A percentile compares a stretch with the other conserved stretches of the same genome.
phyloP scores from a whole-genome alignment of 192 early-diverging fungal species.

The Entomortierella parvispora region DNA sequence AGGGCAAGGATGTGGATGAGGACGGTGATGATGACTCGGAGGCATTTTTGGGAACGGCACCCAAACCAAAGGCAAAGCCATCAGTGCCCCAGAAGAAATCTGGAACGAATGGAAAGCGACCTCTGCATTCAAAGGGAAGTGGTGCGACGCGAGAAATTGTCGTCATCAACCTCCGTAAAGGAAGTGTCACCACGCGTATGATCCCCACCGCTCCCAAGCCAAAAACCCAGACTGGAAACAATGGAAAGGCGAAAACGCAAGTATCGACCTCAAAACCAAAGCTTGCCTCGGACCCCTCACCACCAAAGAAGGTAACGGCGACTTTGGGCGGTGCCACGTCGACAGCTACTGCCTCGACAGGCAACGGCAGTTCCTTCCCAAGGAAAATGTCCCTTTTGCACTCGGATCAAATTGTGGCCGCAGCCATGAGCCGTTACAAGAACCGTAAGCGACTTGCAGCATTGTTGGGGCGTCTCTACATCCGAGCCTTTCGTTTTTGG shows the following conservation, averaged over 20 bases:
- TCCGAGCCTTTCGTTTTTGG: too few species aligned
- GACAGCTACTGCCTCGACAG: not conserved
- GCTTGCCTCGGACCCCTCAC: not conserved
- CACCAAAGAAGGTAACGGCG: not conserved
- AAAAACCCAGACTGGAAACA: constrained; percentile 1
- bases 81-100: not conserved
- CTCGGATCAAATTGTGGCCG: constrained; percentile 55
- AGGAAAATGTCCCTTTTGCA: constrained; percentile 52
- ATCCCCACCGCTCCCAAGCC: not conserved
- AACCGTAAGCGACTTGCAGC: constrained; percentile 61
- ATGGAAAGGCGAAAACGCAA: not conserved
- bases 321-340: not conserved
- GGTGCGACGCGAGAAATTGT: constrained; percentile 21
- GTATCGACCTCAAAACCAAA: not conserved
- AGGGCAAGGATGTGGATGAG: constrained; percentile 5
- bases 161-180: constrained; percentile 24
- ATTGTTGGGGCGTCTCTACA: too few species aligned
- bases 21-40: constrained; percentile 15
- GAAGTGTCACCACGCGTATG: constrained; percentile 11
- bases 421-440: constrained; percentile 52
- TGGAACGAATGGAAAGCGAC: not conserved
- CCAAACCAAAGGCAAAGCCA: not conserved
- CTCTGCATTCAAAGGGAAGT: not conserved
- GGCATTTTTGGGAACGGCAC: constrained; percentile 11
- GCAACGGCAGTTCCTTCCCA: constrained; percentile 1